phyloP scores from a whole-genome alignment of 257 asterid genomes.

The Jasminum sambac region DNA sequence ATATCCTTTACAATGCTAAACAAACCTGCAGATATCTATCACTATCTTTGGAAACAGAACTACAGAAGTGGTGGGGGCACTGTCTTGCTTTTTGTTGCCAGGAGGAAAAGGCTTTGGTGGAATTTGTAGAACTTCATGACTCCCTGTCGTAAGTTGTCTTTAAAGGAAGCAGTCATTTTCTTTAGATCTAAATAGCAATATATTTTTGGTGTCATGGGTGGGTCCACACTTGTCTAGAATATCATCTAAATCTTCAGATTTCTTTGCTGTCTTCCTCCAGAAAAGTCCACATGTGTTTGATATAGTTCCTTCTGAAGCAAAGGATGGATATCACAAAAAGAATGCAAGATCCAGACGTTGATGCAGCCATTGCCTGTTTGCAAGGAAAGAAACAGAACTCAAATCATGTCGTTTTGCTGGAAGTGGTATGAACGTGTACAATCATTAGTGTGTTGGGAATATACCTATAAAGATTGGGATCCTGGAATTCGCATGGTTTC shows the following conservation, averaged over 20 bases:
- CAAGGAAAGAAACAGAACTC: neutral
- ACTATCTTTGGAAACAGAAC: neutral
- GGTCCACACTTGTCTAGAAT: constrained; percentile 18
- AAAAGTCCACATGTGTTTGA: neutral
- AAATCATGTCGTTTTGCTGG: neutral
- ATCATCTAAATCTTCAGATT: neutral
- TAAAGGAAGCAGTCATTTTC: constrained; percentile 28
- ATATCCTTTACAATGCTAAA: neutral
- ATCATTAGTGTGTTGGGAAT: neutral
- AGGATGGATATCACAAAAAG: neutral
- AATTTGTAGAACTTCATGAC: constrained; percentile 26
- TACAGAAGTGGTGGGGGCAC: constrained; percentile 17
- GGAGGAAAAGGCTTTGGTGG: constrained; percentile 38
- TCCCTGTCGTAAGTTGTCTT: constrained; percentile 25
- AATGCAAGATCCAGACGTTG: neutral
- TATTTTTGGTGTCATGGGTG: constrained; percentile 25
- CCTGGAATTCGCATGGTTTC: neutral
- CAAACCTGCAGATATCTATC: neutral
- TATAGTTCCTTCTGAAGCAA: neutral
- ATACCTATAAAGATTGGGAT: neutral
- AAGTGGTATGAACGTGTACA: neutral
- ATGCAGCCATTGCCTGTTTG: neutral
- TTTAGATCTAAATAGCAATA: constrained; percentile 27
- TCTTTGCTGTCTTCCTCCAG: neutral
- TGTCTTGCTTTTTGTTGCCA: constrained; percentile 7